Conservation (phyloP, 164 flowering plant genomes). For the Magnolia officinalis region DNA sequence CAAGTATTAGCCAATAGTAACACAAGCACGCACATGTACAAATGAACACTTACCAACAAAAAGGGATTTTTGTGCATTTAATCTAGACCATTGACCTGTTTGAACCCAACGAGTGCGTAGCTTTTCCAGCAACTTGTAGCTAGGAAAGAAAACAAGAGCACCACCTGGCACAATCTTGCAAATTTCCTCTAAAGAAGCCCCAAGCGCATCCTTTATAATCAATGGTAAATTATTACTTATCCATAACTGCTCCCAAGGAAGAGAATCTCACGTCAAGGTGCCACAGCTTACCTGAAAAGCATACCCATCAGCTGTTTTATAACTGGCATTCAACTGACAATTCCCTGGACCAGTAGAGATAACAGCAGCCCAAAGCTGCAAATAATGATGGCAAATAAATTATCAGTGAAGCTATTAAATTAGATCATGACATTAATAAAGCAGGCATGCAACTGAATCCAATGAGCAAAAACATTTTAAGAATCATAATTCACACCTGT, state of each 20-base stretch:
- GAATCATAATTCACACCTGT: conserved; percentile 43
- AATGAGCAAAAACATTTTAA: neutral
- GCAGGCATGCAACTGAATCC: neutral
- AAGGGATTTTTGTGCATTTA: conserved; percentile 64
- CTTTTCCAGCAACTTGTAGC: conserved; percentile 93
- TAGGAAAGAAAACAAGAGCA: conserved; percentile 90
- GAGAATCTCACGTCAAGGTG: neutral
- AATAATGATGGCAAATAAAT: conserved; percentile 7
- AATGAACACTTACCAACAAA: conserved; percentile 60
- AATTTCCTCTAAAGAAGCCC: conserved; percentile 77
- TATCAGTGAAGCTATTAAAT: conserved; percentile 5
- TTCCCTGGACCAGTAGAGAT: conserved; percentile 71
- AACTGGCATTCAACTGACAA: conserved; percentile 84
- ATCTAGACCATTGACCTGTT: conserved; percentile 90
- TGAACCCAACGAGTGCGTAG: conserved; percentile 71
- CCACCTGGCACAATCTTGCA: conserved; percentile 82
- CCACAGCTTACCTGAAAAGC: conserved; percentile 66
- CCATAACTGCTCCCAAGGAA: neutral
- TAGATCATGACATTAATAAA: neutral
- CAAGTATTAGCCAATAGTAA: neutral
- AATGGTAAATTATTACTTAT: conserved; percentile 8
- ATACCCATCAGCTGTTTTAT: conserved; percentile 75
- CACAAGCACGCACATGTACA: neutral
- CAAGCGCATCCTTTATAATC: conserved; percentile 75
- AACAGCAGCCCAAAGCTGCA: conserved; percentile 81